These are phyloP conservation scores for Nepenthes gracilis DNA, from an alignment of 148 eudicot genomes.

Conservation along the genomic window DNA sequence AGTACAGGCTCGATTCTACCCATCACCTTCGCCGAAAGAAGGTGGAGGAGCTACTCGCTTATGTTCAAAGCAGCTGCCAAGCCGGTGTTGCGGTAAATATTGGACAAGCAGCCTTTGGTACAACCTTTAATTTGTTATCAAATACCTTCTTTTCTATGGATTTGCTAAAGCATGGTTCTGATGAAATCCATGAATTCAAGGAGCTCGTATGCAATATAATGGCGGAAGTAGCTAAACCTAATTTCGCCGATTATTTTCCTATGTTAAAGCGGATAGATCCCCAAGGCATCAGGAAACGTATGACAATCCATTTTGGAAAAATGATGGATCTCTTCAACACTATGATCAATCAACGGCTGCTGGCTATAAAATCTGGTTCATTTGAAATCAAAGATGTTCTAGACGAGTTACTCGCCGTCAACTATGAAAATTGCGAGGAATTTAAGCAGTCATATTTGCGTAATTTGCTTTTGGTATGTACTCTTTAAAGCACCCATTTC, in stretches of 20 bases:
- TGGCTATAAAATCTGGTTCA: too few relatives aligned
- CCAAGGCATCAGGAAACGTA: slow-evolving; percentile 8
- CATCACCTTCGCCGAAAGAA: background rate
- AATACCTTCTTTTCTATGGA: too few relatives aligned
- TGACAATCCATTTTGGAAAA: slow-evolving; percentile 4
- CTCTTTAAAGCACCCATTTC: too few relatives aligned
- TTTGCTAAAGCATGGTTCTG: too few relatives aligned
- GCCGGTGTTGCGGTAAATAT: background rate
- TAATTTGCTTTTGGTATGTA: too few relatives aligned
- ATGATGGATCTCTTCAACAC: background rate
- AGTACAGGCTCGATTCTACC: background rate
- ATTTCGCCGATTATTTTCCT: too few relatives aligned
- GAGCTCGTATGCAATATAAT: slow-evolving; percentile 5
- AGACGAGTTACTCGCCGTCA: too few relatives aligned
- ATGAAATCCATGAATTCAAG: too few relatives aligned
- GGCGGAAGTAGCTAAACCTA: slow-evolving; percentile 9
- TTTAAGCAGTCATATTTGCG: too few relatives aligned
- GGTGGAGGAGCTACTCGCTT: background rate
- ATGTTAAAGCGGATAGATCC: slow-evolving; percentile 11
- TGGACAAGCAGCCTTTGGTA: background rate
- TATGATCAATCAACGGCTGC: too few relatives aligned
- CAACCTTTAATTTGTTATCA: background rate
- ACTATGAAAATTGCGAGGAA: too few relatives aligned
- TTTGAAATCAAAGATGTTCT: too few relatives aligned
- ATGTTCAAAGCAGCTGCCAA: background rate